These are phyloP conservation scores for Solanum medicagineum DNA, from an alignment of 257 asterid genomes.

Conservation along the genomic window DNA sequence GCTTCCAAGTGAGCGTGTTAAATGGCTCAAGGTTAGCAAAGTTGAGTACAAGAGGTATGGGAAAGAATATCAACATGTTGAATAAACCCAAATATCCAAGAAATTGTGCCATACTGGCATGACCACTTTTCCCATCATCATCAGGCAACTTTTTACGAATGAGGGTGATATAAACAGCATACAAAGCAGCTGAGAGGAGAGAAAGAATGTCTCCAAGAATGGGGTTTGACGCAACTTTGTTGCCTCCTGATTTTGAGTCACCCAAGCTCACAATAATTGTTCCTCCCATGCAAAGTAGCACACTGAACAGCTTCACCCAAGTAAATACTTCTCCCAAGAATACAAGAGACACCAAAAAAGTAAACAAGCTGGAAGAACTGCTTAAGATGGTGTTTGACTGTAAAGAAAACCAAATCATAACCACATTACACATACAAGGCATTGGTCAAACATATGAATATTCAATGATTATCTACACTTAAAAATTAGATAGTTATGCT, in stretches of 20 bases:
- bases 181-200: slow-evolving; percentile 67
- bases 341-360: slow-evolving; percentile 78
- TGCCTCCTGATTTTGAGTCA: slow-evolving; percentile 46
- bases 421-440: neutral
- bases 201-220: slow-evolving; percentile 64
- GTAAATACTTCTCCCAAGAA: slow-evolving; percentile 83
- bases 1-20: slow-evolving; percentile 44
- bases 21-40: slow-evolving; percentile 51
- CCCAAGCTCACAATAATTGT: slow-evolving; percentile 78
- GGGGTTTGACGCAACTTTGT: slow-evolving; percentile 50
- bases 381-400: slow-evolving; percentile 93
- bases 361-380: slow-evolving; percentile 90
- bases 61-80: slow-evolving; percentile 70
- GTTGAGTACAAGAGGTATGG: slow-evolving; percentile 47
- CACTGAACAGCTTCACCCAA: slow-evolving; percentile 78
- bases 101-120: slow-evolving; percentile 82
- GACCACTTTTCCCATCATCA: slow-evolving; percentile 50
- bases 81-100: slow-evolving; percentile 89
- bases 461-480: neutral
- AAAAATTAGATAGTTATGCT: slow-evolving; percentile 7
- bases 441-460: neutral
- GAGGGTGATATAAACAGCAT: slow-evolving; percentile 75
- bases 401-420: slow-evolving; percentile 2
- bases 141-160: slow-evolving; percentile 81
- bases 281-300: slow-evolving; percentile 95